Evolutionary conservation across 805 yeast species (phyloP), one percentile per base, ranked within the genome.

Genomic region (Kazachstania viticola): DNA sequence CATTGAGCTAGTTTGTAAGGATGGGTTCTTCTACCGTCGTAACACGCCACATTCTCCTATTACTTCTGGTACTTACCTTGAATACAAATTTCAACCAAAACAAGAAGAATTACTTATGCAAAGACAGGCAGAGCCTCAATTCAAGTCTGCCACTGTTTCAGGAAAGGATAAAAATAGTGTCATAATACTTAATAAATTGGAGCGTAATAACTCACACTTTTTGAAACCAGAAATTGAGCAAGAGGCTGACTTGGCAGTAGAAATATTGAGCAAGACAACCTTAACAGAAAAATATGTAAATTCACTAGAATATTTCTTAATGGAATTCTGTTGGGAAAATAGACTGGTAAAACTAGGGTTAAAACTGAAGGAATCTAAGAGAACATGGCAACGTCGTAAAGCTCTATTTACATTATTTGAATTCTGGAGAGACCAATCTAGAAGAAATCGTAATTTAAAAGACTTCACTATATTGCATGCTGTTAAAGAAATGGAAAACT

Each of bases 311-410:
- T 55, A 54, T 34, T 55, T 55, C 30, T 37, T 54, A 13, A 50
- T 55, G 59, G 60, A 55, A 32, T 55, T 55, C 29, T 41, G 52
- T 21, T 55, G 60, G 60, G 60, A 55, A 31, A 55, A 55, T 40
- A 51, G 45, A 23, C 33, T 55, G 19, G 56, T 55, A 25, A 48
- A 47, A 2, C 33, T 52, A 14, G 58, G 58, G 9, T 36, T 54
- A 17, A 52, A 51, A 30, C 39, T 55, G 21, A 40, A 49, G 28
- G 60, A 55, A 41, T 51, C 57, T 6, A 55, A 55, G 33, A 44
- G 60, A 35, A 55, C 60, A 1, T 55, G 60, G 60, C 60, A 55
- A 33, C 45, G 60, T 30, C 42, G 60, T 8, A 55, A 54, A 25
- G 60, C 60, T 1, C 36, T 55, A 21, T 55, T 54, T 35, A 47